phyloP scores from a whole-genome alignment of 306 rosid species.

The Albizia julibrissin region DNA sequence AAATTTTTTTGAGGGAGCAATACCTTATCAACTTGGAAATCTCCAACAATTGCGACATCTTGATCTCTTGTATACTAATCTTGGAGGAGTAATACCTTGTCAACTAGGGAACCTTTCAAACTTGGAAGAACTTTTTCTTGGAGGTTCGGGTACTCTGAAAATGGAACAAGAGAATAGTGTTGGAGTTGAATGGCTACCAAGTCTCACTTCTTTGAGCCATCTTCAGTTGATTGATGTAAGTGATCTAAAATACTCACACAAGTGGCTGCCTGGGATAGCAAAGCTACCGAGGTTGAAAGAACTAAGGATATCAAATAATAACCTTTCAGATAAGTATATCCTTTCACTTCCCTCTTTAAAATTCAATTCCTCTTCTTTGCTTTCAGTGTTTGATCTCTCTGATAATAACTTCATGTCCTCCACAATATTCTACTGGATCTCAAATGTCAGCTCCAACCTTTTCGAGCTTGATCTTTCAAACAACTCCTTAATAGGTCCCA shows the following conservation, averaged over 20 bases:
- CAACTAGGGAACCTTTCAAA: too few relatives aligned
- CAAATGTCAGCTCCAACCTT: not conserved
- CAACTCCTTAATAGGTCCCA: not conserved
- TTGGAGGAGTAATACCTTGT: not conserved
- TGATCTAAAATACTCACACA: not conserved
- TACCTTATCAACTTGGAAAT: not conserved
- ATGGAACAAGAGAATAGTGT: too few relatives aligned
- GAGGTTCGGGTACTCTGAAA: not conserved
- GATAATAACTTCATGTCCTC: not conserved
- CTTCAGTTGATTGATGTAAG: fast-evolving
- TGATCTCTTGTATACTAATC: not conserved
- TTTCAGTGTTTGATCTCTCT: not conserved
- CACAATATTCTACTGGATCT: not conserved
- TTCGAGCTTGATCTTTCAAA: not conserved
- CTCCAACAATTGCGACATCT: not conserved
- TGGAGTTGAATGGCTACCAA: not conserved
- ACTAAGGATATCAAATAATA: fast-evolving
- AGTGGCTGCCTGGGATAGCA: not conserved
- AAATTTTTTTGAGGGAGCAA: not conserved
- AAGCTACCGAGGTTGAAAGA: not conserved
- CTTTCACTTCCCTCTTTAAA: not conserved
- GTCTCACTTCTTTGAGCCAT: not conserved
- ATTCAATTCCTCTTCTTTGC: not conserved
- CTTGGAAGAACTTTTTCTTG: too few relatives aligned
- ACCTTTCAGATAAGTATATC: not conserved